Evolutionary conservation across 768 basidiomycete species (phyloP).

Genomic region (Holtermannia corniformis): DNA sequence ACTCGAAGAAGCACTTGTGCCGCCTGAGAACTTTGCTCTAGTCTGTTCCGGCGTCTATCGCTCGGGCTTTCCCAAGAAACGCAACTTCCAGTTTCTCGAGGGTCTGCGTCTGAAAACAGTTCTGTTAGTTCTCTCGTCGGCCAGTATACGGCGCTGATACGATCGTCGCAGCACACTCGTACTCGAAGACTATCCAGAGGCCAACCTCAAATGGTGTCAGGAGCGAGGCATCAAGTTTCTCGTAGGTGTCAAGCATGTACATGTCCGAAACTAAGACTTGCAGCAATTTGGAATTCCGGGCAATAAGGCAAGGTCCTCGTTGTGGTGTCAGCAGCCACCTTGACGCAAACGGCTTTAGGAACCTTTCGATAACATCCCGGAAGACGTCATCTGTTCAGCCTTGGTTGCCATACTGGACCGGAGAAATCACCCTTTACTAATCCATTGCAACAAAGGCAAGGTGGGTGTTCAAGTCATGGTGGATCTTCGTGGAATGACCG

Average conservation of each 20-base stretch:
- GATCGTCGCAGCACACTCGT: slow-evolving; percentile 36
- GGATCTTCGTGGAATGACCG: not conserved
- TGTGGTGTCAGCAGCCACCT: not conserved
- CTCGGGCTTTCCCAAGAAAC: slow-evolving; percentile 38
- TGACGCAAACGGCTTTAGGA: slow-evolving; percentile 8
- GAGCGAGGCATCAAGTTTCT: slow-evolving; percentile 41
- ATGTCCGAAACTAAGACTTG: too few species aligned
- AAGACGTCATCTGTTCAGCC: slow-evolving; percentile 42
- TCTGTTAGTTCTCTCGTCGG: slow-evolving; percentile 32
- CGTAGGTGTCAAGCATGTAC: slow-evolving; percentile 13
- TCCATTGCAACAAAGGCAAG: slow-evolving; percentile 47
- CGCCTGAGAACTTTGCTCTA: slow-evolving; percentile 42
- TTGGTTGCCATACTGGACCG: slow-evolving; percentile 41
- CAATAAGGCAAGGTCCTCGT: slow-evolving; percentile 28
- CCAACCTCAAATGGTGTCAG: slow-evolving; percentile 41
- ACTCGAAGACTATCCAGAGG: slow-evolving; percentile 43
- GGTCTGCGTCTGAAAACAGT: slow-evolving; percentile 41
- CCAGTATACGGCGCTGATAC: too few species aligned
- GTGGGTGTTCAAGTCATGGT: slow-evolving; percentile 19
- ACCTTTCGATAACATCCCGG: slow-evolving; percentile 39
- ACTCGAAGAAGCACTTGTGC: slow-evolving; percentile 30
- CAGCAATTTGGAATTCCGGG: slow-evolving; percentile 44
- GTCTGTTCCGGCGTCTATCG: slow-evolving; percentile 40
- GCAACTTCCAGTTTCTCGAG: slow-evolving; percentile 42
- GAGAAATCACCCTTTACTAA: slow-evolving; percentile 42